Evolutionary conservation across 169 alveolate genomes (phyloP), one percentile per base, ranked within the genome.

Genomic region (Eimeria maxima): DNA sequence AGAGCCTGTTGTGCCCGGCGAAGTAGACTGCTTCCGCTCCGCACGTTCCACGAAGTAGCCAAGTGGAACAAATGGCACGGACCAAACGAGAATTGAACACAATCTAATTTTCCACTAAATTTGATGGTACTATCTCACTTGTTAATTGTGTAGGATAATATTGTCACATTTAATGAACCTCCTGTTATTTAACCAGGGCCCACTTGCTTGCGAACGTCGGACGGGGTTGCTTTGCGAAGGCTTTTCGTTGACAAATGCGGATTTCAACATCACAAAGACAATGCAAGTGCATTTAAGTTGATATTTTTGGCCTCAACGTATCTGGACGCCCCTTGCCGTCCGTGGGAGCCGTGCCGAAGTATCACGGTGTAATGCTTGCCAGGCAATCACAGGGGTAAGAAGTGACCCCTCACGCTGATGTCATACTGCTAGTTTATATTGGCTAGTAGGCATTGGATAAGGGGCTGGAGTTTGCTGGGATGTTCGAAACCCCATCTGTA

Each of bases 11-110:
- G 53, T 73, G 53, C 29, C n/a, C 83, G 24, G 27, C 16, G 55
- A 6, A 73, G 55, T 14, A 38, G 55, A 6, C 29, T 73, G 83
- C 83, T 73, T 73, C 55, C 55, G 55, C 16, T 78, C 42, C 47
- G 88, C 65, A 24, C 44, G 65, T 45, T 78, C 44, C 88, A n/a
- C 24, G 88, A 5, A 27, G 88, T 67, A 47, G 87, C 27, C 63
- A 33, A 33, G 33, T 18, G 76, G 76, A 67, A 44, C 50, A 42
- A 73, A 13, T 73, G 83, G 13, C 29, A 73, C 83, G 33, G 50
- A 73, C 3, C 67, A 44, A 18, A 24, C 88, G 24, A 7, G 10
- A 44, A 50, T n/a, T 22, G 47, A 20, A n/a, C 88, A 78, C 42
- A 45, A 44, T 13, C 47, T 44, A 78, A 67, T 44, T 78, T 78